Percentiles rank a stretch among this genome's conserved stretches.
Conservation (phyloP, 2,329 filamentous ascomycete species). For the Ceratocystis lukuohia region DNA sequence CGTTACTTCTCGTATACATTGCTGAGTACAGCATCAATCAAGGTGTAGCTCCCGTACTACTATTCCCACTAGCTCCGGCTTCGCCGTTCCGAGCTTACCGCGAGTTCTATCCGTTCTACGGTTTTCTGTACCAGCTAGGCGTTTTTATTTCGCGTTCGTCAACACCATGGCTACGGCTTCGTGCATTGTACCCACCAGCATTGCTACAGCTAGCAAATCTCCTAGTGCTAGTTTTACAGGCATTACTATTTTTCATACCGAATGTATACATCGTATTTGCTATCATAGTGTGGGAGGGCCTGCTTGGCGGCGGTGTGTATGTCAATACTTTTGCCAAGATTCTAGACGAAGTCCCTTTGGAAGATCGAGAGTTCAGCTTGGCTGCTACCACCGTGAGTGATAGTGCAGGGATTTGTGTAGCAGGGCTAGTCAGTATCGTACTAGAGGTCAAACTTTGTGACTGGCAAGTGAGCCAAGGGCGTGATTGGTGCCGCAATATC, state of each 20-base stretch:
- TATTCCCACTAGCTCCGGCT: constrained; percentile 58
- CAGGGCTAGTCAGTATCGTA: constrained; percentile 68
- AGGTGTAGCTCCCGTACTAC: constrained; percentile 74
- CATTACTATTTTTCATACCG: constrained; percentile 68
- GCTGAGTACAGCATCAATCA: constrained; percentile 95
- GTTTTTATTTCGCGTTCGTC: constrained; percentile 92
- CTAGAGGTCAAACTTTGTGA: constrained; percentile 71
- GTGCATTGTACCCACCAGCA: constrained; percentile 67
- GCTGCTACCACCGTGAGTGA: constrained; percentile 86
- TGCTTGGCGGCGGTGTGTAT: constrained; percentile 83
- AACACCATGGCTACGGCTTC: constrained; percentile 72
- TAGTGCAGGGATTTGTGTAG: constrained; percentile 77
- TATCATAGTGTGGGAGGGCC: constrained; percentile 85
- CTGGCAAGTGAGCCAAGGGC: constrained; percentile 71
- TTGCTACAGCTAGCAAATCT: constrained; percentile 73
- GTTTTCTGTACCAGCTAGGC: constrained; percentile 85
- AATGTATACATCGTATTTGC: constrained; percentile 74
- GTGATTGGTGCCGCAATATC: constrained; percentile 56
- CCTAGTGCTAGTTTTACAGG: constrained; percentile 57
- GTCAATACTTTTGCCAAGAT: constrained; percentile 95
- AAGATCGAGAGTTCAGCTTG: constrained; percentile 81
- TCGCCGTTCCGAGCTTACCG: constrained; percentile 72
- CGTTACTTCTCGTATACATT: constrained; percentile 80
- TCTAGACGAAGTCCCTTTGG: constrained; percentile 60
- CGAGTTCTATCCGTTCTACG: constrained; percentile 88